Percentiles rank a stretch among this genome's conserved stretches.
phyloP scores from a whole-genome alignment of 208 protist species.

The Trypanosoma avium region DNA sequence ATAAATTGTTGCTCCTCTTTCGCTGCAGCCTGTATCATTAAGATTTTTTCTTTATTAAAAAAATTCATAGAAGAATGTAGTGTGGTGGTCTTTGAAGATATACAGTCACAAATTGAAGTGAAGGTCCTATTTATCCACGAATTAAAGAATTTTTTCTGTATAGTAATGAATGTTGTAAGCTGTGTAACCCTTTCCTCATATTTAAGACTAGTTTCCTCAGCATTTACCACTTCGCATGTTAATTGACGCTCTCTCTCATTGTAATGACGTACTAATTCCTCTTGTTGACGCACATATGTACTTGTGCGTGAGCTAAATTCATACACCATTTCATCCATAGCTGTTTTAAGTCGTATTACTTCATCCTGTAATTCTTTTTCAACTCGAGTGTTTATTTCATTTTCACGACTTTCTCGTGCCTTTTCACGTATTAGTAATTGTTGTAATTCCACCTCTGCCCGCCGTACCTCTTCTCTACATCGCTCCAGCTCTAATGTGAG shows the following conservation, averaged over 20 bases:
- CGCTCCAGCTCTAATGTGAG: constrained; percentile 14
- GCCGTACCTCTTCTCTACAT: constrained; percentile 21
- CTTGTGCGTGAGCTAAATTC: constrained; percentile 61
- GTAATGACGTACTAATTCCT: constrained; percentile 41
- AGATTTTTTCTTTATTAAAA: too few species aligned
- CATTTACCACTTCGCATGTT: constrained; percentile 8
- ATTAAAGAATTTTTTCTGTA: neutral
- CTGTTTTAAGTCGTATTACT: constrained; percentile 32
- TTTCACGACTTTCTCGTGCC: neutral
- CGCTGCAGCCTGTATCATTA: constrained; percentile 8
- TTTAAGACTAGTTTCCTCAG: neutral
- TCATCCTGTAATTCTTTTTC: constrained; percentile 41
- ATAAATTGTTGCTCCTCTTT: constrained; percentile 25
- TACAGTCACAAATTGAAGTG: neutral
- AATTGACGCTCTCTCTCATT: constrained; percentile 33
- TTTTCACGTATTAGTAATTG: constrained; percentile 26
- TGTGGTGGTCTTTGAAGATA: neutral
- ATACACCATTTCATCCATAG: constrained; percentile 52
- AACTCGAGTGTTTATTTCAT: constrained; percentile 19
- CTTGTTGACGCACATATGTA: constrained; percentile 61
- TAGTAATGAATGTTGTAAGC: neutral
- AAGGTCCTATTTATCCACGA: neutral
- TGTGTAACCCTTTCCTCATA: constrained; percentile 3
- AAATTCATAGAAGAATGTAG: too few species aligned
- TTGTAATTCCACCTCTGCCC: constrained; percentile 27